Base-by-base conservation (phyloP, 1,139 yeast genomes). In the Lizanozyma gosingica region DNA sequence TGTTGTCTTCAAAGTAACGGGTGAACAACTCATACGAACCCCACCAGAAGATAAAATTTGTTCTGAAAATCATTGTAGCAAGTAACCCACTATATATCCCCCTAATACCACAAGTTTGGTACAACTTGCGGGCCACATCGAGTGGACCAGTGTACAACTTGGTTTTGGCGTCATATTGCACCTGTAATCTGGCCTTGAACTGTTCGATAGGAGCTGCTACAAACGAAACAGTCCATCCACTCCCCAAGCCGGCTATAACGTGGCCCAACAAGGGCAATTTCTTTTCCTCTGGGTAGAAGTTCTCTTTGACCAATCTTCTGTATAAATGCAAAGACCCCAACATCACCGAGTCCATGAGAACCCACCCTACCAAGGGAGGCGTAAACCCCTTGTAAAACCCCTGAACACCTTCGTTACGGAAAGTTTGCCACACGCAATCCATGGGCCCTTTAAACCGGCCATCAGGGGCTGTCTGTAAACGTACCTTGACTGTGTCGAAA, bases 201-300 rank as follows among this genome's bases (percentile, higher is more conserved):
- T 84, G 84, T 59, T 88, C 97, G 4, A 88, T 83, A 1, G 96
- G 96, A 0, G 96, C 95, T 1, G 97, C 97, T 15, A 88, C 92
- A 62, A 88, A 83, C 36, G 94, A 81, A 8, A 88, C 96, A 0
- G 96, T 88, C 81, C 81, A 78, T 2, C 97, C 96, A 14, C 94
- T 79, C n/a, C 95, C 94, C 35, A 76, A 57, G 0, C 81, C 82
- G 1, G 95, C 92, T 14, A 82, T 60, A 32, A 83, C 71, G 52
- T 83, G 88, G 0, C 95, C 96, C 32, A 71, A 46, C 14, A 86
- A 57, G 1, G 95, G 95, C 45, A 88, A 62, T 51, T 76, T 78
- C 32, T 64, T 60, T 39, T 67, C 63, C 39, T 81, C 73, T 1
- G 74, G 63, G 49, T 80, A 87, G 9, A 84, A 58, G 47, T 73